Evolutionary conservation across 2,329 filamentous ascomycete genomes (phyloP), one percentile per base, ranked within the genome.

Genomic region (Aspergillus fumigatiaffinis): DNA sequence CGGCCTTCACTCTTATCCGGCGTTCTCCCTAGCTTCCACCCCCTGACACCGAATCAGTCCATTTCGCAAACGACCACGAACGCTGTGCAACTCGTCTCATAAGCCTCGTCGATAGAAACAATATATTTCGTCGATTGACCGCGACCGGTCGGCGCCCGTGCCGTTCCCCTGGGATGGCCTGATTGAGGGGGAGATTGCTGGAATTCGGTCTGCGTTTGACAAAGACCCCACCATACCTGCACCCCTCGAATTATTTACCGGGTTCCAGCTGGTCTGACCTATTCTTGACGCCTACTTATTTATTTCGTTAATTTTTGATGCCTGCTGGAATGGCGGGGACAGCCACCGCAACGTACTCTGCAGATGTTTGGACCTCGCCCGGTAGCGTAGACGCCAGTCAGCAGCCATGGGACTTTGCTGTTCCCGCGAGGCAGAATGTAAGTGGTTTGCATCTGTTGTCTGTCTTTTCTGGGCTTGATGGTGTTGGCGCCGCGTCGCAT

Each of bases 261-360:
- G 66, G 66, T 63, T 67, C 63, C 70, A 73, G 71, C 70, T 72
- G 70, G 69, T 59, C 70, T 74, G 71, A 67, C 67, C 63, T 66
- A 25, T 14, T 12, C 23, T 26, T 47, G 44, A 23, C 21, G 12
- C 44, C 14, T 47, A 14, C 21, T 17, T 47, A 23, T 64, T 56
- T 25, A 42, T 56, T 58, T 47, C 57, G 56, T 56, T 53, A 46
- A 51, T 26, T 50, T 53, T 42, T 48, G 47, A 54, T 51, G 59
- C 56, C 58, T 61, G 57, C 58, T 63, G 70, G 69, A 66, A 77
- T 77, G 75, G 74, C 73, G 69, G 74, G 73, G 56, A 68, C 73
- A 59, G 67, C 73, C 58, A 74, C 74, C 57, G 73, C 68, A 54
- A 63, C 73, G 42, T 73, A 71, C 65, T 70, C 73, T 50, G 63